Evolutionary conservation across 306 rosid genomes (phyloP), one percentile per base, ranked within the genome.

Genomic region (Acacia crassicarpa): DNA sequence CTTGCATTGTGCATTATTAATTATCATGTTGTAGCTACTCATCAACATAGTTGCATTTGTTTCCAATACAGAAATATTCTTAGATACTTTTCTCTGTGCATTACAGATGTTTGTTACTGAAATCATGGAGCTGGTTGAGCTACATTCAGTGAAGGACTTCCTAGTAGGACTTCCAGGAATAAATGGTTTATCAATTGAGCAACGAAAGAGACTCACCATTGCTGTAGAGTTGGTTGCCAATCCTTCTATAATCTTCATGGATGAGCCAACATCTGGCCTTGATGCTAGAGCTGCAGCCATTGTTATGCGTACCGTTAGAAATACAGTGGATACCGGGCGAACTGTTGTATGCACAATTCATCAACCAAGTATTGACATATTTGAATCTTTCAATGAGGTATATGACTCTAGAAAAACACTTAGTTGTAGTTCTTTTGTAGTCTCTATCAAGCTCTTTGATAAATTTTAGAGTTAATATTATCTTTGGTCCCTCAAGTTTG

Each of bases 321-420:
- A 89, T 56, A 89, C 89, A 19, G 89, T 83, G 11, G 87, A 87
- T 72, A 87, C 89, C 13, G 90, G 92, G 20, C 66, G 90, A 81
- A 89, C 92, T 59, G 84, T 89, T 8, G 90, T 85, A 73, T 89
- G 92, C 87, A 87, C 92, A 76, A 89, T 89, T 87, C 90, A 89
- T 83, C 90, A 89, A 82, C 92, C 92, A 75, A 87, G 90, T 86
- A 87, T 87, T 44, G 92, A 89, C 85, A 81, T 89, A 78, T 89
- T 87, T 81, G 90, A 89, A 81, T 67, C 87, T 72, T 89, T 89
- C 41, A 90, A 89, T 68, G 92, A 89, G 92, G 92, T 87, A 76
- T 22, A 53, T 0, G 22, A 53, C 59, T 10, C 59, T 53, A 17
- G 10, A 4, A 6, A 17, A 17, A 15, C 15, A 32, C 14, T 38